Base-by-base conservation (phyloP, 108 stramenopile genomes). In the Skeletonema menzelii region DNA sequence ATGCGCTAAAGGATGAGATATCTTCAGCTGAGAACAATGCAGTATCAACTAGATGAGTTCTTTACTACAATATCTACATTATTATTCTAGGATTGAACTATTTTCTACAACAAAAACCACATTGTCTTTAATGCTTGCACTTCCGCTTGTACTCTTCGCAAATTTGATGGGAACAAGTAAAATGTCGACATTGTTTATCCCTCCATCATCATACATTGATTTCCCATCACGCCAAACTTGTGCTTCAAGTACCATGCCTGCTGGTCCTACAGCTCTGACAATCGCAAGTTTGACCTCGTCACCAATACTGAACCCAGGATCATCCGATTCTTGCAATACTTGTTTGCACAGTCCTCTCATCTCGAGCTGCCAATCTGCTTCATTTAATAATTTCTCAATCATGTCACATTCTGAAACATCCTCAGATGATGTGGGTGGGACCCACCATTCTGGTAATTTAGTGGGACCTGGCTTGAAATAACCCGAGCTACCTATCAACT, bases 361-460 rank as follows among this genome's bases (percentile, higher is more conserved):
- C 40, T 28, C 30, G 44, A 42, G 56, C 5, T 26, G 24, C 63
- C 64, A 58, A 28, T 65, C 73, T 14, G 64, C 44, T 19, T 27
- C 73, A 59, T 73, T 73, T 40, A 73, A 59, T 44, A 65, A 27
- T 3, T 46, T 42, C 20, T 22, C 32, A 17, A 73, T 64, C 24
- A 73, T 37, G 14, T 73, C 56, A 22, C 64, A 65, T 5, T 65
- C 64, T 14, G 53, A 38, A 1, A 27, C 10, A 27, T 73, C 73
- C 15, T 65, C 62, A 5, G 22, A 17, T 40, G 47, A 13, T 12
- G 12, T 53, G 22, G 73, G 64, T 11, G 58, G 37, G 10, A 64
- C 47, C 73, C 73, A 75, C 66, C 73, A 67, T 13, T 57, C 47
- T 22, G 73, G 73, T 31, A 75, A 59, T 4, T 15, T 14, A 3